Conservation (phyloP, 192 early-diverging fungal species). For the Paraglomus occultum region DNA sequence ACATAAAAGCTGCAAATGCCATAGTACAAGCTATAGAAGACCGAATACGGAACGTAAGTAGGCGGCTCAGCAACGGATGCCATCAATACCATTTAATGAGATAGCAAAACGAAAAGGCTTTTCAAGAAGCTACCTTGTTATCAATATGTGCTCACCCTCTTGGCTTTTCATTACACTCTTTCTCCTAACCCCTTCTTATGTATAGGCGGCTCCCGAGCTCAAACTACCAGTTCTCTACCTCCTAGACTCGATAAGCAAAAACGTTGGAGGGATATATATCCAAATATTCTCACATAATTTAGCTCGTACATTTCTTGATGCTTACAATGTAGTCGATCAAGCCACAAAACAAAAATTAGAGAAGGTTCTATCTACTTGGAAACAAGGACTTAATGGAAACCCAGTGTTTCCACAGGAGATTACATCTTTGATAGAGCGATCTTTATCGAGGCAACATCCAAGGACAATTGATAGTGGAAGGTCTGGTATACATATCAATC, state of each 20-base stretch:
- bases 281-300: conserved; percentile 70
- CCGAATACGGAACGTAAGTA: conserved; percentile 48
- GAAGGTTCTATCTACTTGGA: conserved; percentile 82
- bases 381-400: conserved; percentile 55
- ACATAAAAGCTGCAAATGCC: conserved; percentile 57
- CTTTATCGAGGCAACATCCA: conserved; percentile 44
- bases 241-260: conserved; percentile 95
- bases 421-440: conserved; percentile 50
- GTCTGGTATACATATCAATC: conserved; percentile 55
- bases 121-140: neutral
- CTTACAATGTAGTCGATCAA: conserved; percentile 70
- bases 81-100: neutral
- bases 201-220: conserved; percentile 66
- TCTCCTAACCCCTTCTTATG: no score
- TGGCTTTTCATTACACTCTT: neutral
- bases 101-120: neutral
- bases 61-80: neutral
- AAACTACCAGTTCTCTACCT: conserved; percentile 91
- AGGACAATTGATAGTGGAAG: conserved; percentile 15
- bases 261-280: conserved; percentile 80
- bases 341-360: conserved; percentile 69
- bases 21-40: conserved; percentile 79
- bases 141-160: conserved; percentile 5
- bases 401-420: conserved; percentile 60
- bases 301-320: conserved; percentile 67